Conservation (phyloP, 179 eudicot species). For the Drosera spatulata region DNA sequence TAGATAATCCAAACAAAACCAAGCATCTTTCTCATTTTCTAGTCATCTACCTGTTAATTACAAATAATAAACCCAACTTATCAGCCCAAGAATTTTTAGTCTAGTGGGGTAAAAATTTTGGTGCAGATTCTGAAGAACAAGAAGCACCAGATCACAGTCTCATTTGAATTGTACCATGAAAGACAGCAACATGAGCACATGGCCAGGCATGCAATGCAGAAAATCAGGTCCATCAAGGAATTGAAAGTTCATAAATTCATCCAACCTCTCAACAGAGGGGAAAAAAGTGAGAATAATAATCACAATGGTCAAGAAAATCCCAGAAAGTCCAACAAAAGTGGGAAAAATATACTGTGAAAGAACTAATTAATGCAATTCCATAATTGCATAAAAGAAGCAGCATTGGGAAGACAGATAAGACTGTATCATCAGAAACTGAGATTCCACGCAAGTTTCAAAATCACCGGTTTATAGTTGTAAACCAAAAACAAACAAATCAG, state of each 20-base stretch:
- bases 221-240: neutral
- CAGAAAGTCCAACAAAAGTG: too few relatives aligned
- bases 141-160: neutral
- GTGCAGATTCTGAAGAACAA: neutral
- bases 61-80: too few relatives aligned
- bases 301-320: neutral
- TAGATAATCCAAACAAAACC: too few relatives aligned
- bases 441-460: neutral
- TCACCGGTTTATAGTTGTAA: neutral
- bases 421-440: neutral
- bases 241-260: neutral
- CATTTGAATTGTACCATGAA: neutral
- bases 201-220: slow-evolving; percentile 1
- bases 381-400: neutral
- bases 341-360: neutral
- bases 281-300: neutral
- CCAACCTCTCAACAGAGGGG: neutral
- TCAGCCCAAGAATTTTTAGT: too few relatives aligned
- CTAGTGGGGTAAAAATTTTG: neutral
- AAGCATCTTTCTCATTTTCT: too few relatives aligned
- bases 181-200: slow-evolving; percentile 3
- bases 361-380: neutral
- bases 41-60: too few relatives aligned
- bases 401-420: neutral
- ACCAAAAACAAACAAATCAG: neutral